Evolutionary conservation across 225 moss, liverwort and hornwort species (phyloP).

Genomic region (Pseudisothecium myosuroides): DNA sequence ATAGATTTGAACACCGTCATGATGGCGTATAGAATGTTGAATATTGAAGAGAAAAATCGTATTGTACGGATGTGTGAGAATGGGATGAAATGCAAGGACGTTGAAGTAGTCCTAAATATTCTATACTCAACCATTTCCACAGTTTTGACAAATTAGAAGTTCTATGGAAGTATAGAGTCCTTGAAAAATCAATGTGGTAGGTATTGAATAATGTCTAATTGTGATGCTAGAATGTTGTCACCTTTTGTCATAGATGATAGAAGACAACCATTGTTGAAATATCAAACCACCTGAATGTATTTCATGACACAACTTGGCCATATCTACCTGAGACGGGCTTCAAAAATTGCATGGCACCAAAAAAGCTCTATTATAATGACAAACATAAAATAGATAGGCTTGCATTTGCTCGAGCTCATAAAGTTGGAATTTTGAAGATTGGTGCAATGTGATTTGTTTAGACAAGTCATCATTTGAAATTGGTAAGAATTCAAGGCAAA

Average conservation of each 20-base stretch:
- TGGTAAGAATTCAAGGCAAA: background rate
- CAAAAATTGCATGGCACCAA: background rate
- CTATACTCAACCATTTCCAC: rapidly evolving
- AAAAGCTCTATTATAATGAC: too few species aligned
- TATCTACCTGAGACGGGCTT: background rate
- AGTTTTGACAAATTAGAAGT: background rate
- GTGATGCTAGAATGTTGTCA: too few species aligned
- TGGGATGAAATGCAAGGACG: background rate
- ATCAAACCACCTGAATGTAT: background rate
- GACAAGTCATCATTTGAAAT: background rate
- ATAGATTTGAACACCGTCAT: background rate
- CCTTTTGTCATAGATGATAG: too few species aligned
- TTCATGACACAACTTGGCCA: rapidly evolving
- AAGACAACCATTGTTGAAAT: background rate
- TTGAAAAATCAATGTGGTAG: background rate
- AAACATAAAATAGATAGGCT: background rate
- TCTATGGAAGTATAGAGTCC: rapidly evolving
- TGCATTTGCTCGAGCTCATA: background rate
- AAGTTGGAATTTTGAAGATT: background rate
- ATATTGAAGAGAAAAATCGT: rapidly evolving
- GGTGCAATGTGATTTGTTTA: background rate
- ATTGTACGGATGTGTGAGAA: background rate
- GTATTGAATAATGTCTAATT: background rate
- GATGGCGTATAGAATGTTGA: background rate
- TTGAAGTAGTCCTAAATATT: background rate